phyloP scores from a whole-genome alignment of 2,329 filamentous ascomycete genomes.

The Lasiodiplodia hormozganensis region DNA sequence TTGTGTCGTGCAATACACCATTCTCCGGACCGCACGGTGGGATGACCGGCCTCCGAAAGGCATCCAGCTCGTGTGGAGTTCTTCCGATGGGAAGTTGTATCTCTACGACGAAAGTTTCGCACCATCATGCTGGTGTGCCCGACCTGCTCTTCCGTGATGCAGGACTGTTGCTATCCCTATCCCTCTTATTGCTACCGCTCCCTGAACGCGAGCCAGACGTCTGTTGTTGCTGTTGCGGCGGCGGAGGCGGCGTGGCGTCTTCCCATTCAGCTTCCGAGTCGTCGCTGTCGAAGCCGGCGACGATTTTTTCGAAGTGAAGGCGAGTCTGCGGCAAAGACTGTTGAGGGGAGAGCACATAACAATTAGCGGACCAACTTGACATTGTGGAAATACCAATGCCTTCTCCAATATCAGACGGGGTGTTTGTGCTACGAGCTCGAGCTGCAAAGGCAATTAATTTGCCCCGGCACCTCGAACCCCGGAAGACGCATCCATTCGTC shows the following conservation, averaged over 20 bases:
- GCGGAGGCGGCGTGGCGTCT: constrained; percentile 20
- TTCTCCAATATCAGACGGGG: too few relatives aligned
- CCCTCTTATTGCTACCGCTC: constrained; percentile 14
- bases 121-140: constrained; percentile 11
- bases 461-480: not conserved
- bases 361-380: not conserved
- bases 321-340: constrained; percentile 43
- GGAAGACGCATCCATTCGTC: not conserved
- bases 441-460: not conserved
- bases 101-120: not conserved
- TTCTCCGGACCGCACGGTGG: not conserved
- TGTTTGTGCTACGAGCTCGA: not conserved
- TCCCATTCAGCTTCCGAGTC: constrained; percentile 28
- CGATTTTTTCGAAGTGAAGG: constrained; percentile 40
- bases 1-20: not conserved
- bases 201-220: constrained; percentile 2
- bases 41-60: not conserved
- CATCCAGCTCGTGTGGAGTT: not conserved
- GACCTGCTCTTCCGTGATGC: constrained; percentile 1
- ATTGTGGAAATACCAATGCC: not conserved
- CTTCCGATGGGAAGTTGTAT: not conserved
- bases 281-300: constrained; percentile 38
- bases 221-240: constrained; percentile 7
- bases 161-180: constrained; percentile 15
- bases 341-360: not conserved